These are phyloP conservation scores for Clonostachys rhizophaga DNA, from an alignment of 2,329 filamentous ascomycete species.

Conservation along the genomic window DNA sequence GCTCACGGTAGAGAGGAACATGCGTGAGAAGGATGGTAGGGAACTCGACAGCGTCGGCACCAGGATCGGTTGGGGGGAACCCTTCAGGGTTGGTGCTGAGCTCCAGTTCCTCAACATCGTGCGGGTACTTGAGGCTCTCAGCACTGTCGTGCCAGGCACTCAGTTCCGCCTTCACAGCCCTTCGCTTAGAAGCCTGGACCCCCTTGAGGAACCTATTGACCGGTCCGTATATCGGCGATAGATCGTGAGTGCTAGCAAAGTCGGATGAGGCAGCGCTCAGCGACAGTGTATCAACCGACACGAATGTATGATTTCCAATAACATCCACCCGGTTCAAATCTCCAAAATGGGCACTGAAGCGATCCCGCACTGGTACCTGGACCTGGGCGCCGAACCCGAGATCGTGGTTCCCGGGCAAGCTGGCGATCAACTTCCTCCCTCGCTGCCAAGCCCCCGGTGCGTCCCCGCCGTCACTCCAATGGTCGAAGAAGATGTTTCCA, in stretches of 20 bases:
- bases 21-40: constrained; percentile 89
- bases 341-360: constrained; percentile 87
- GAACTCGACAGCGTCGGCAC: constrained; percentile 55
- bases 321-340: constrained; percentile 88
- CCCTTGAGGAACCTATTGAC: constrained; percentile 70
- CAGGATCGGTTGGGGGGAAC: constrained; percentile 11
- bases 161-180: constrained; percentile 65
- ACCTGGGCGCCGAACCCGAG: constrained; percentile 85
- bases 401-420: constrained; percentile 92
- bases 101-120: constrained; percentile 52
- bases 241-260: constrained; percentile 43
- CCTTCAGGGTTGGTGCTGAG: not conserved
- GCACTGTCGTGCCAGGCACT: constrained; percentile 50
- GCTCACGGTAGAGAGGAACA: constrained; percentile 79
- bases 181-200: constrained; percentile 60
- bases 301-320: constrained; percentile 91
- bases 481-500: constrained; percentile 74
- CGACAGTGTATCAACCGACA: constrained; percentile 85
- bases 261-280: constrained; percentile 65
- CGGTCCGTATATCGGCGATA: constrained; percentile 67
- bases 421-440: constrained; percentile 75
- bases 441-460: constrained; percentile 53
- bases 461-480: constrained; percentile 56
- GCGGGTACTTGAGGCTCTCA: constrained; percentile 36
- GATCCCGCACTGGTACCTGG: constrained; percentile 71